A percentile compares a stretch with the other conserved stretches of the same genome.
Conservation (phyloP, 148 eudicot species). For the Camellia sinensis region DNA sequence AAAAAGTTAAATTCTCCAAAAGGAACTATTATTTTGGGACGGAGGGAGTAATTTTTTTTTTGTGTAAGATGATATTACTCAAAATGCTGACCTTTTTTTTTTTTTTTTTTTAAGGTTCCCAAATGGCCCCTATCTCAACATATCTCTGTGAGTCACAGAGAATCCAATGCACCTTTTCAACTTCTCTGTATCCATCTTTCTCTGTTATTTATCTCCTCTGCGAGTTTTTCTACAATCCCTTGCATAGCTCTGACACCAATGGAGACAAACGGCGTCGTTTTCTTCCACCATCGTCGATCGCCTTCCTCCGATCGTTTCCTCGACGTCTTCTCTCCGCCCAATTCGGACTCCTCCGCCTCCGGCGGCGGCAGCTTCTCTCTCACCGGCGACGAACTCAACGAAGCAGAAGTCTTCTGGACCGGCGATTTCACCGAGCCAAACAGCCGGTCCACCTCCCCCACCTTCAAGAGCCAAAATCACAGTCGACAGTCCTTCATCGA, state of each 20-base stretch:
- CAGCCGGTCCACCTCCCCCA: slow-evolving; percentile 10
- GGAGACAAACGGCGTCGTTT: slow-evolving; percentile 21
- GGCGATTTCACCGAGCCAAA: slow-evolving; percentile 34
- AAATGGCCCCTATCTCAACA: no score
- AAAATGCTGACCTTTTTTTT: no score
- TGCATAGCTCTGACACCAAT: neutral
- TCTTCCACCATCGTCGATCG: slow-evolving; percentile 40
- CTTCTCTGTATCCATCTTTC: neutral
- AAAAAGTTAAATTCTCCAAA: no score
- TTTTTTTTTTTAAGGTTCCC: no score
- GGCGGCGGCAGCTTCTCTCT: neutral
- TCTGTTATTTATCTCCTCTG: neutral
- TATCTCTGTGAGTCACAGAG: neutral
- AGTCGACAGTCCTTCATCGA: slow-evolving; percentile 18
- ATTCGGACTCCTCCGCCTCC: slow-evolving; percentile 9
- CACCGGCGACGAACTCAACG: slow-evolving; percentile 50
- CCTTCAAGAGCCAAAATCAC: neutral
- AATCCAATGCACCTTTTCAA: neutral
- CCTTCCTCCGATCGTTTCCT: slow-evolving; percentile 55
- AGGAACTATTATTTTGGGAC: no score
- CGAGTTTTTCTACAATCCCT: no score
- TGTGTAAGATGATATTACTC: no score
- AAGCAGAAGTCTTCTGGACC: slow-evolving; percentile 56
- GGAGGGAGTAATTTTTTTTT: no score
- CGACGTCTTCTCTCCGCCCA: slow-evolving; percentile 39